Base-by-base conservation (phyloP, 148 eudicot genomes). In the Arctostaphylos glauca region DNA sequence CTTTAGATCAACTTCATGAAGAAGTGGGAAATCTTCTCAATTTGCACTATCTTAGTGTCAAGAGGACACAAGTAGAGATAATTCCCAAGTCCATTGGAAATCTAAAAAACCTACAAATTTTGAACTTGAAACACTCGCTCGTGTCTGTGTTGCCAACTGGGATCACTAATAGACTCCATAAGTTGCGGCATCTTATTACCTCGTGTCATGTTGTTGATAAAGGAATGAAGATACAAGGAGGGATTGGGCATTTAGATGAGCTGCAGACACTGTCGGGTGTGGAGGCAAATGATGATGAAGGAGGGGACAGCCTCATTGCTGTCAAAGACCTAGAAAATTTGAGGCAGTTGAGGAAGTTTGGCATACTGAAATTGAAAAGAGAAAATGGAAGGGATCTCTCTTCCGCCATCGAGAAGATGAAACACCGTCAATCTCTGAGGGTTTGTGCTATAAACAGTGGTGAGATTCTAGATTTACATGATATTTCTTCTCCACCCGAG, bases 11-110 rank as follows among this genome's bases (percentile, higher is more conserved):
- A 2, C 23, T 78, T 41, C 31, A 58, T 41, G 23, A 54, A 38
- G 81, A 54, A 15, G 49, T 78, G 6, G 23, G 49, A 13, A 78
- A 13, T 38, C 80, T 53, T 25, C 4, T 56, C 43, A 66, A 77
- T 53, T 59, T 77, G 23, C 44, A 14, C 6, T 77, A 77, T 48
- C 19, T 77, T 14, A 77, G 80, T 59, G 21, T 77, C n/a, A 77
- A 46, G 66, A 3, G 56, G 5, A 77, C 62, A 38, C 7, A 15
- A 18, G 59, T n/a, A n/a, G n/a, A n/a, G n/a, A n/a, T n/a, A n/a
- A n/a, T 77, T 77, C 80, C 80, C 2, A 77, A 56, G 67, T 77
- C 67, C 3, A 77, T 77, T 31, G 80, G 80, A 8, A 54, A 77
- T 41, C 48, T 77, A 9, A 25, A 77, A 9, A 77, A 54, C 48